These are phyloP conservation scores for Cutaneotrichosporon arboriforme DNA, from an alignment of 1,284 basidiomycete species.

Conservation along the genomic window DNA sequence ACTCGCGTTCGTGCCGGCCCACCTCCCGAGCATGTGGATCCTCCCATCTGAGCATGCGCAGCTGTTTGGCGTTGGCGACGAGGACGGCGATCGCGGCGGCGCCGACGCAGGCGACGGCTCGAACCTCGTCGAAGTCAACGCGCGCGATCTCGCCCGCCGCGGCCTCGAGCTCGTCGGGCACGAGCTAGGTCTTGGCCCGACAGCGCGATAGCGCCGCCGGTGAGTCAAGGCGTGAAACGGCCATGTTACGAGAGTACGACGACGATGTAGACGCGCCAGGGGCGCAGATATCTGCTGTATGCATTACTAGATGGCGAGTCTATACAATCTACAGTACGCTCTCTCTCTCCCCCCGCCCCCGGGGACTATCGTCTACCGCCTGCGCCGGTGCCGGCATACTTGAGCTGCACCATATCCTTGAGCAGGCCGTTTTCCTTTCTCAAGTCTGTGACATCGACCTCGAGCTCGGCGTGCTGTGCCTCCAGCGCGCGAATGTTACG, in stretches of 20 bases:
- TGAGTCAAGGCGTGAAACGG: too few species aligned
- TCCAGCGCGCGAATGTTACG: constrained; percentile 27
- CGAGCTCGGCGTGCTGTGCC: constrained; percentile 22
- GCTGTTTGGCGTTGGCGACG: constrained; percentile 20
- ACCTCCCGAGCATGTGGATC: constrained; percentile 64
- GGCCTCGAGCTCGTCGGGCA: constrained; percentile 67
- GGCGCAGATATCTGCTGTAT: neutral
- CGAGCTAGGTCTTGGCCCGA: constrained; percentile 43
- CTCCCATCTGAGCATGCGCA: constrained; percentile 33
- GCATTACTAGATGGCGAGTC: neutral
- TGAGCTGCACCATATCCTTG: constrained; percentile 33
- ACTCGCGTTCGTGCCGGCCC: constrained; percentile 63
- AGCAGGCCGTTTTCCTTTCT: constrained; percentile 31
- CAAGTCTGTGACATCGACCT: constrained; percentile 26
- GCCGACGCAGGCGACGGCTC: constrained; percentile 28
- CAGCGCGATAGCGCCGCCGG: too few species aligned
- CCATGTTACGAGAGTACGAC: too few species aligned
- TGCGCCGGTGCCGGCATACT: constrained; percentile 17
- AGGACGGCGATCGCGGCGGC: neutral
- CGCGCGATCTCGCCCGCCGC: constrained; percentile 60
- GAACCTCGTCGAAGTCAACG: constrained; percentile 56
- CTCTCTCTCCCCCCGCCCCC: too few species aligned
- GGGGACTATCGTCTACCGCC: too few species aligned
- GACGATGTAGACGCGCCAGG: neutral
- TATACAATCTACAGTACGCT: too few species aligned